Evolutionary conservation across 345 rosid genomes (phyloP).

Genomic region (Euclidium syriacum): DNA sequence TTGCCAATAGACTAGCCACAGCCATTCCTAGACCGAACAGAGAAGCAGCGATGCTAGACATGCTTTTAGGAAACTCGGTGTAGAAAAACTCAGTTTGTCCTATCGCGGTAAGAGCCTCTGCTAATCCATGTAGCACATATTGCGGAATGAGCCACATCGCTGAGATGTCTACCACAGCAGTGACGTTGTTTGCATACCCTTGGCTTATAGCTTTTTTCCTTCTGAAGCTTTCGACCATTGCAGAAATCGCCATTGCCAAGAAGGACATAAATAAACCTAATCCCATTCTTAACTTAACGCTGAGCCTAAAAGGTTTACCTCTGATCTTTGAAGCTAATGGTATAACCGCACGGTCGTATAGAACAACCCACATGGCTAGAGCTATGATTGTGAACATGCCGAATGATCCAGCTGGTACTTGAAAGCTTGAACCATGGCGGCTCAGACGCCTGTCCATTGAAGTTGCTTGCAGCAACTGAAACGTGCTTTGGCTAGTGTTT

Average conservation of each 20-base stretch:
- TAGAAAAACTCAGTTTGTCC: conserved; percentile 79
- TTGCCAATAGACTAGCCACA: conserved; percentile 57
- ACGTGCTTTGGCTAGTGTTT: conserved; percentile 54
- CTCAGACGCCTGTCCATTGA: conserved; percentile 62
- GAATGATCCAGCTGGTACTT: conserved; percentile 75
- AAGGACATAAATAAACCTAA: conserved; percentile 52
- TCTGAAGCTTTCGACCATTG: conserved; percentile 49
- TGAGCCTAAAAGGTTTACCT: conserved; percentile 47
- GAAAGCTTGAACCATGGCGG: conserved; percentile 40
- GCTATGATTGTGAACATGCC: conserved; percentile 45
- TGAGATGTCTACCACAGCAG: conserved; percentile 46
- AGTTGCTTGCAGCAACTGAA: conserved; percentile 58
- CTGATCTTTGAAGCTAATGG: conserved; percentile 62
- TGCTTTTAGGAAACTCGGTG: conserved; percentile 68
- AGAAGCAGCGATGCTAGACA: conserved; percentile 69
- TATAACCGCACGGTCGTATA: conserved; percentile 65
- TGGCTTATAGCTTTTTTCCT: conserved; percentile 50
- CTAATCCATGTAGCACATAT: conserved; percentile 52
- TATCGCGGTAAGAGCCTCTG: conserved; percentile 66
- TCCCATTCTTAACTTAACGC: conserved; percentile 67
- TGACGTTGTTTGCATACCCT: conserved; percentile 41
- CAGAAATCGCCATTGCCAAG: conserved; percentile 61
- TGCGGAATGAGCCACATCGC: conserved; percentile 83
- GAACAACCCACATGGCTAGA: conserved; percentile 45
- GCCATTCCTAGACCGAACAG: conserved; percentile 62